phyloP scores from a whole-genome alignment of 176 grass and related monocot species.

The Oryza australiensis region DNA sequence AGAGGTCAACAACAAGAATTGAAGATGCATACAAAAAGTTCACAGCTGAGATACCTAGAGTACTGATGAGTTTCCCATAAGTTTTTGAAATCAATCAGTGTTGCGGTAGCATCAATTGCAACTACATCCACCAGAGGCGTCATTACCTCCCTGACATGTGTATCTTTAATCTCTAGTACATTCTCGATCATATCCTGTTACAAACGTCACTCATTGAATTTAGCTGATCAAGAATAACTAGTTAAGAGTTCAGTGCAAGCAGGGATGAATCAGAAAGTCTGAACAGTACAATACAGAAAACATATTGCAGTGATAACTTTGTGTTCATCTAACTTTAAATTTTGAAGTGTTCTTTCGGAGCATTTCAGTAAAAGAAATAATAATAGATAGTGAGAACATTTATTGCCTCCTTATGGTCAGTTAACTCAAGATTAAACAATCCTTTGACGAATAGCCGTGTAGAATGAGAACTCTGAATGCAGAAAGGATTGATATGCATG shows the following conservation, averaged over 20 bases:
- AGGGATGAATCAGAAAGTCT: constrained; percentile 20
- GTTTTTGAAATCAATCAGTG: constrained; percentile 87
- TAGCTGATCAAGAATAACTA: constrained; percentile 15
- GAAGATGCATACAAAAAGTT: constrained; percentile 24
- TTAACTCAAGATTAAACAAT: not conserved
- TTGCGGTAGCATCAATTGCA: constrained; percentile 73
- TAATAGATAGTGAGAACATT: not conserved
- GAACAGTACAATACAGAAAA: constrained; percentile 1
- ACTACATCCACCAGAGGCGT: constrained; percentile 95
- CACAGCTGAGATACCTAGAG: constrained; percentile 65
- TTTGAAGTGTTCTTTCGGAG: not conserved
- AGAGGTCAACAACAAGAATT: constrained; percentile 27
- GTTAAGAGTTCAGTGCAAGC: not conserved
- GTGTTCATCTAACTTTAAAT: not conserved
- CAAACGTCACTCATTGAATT: constrained; percentile 27
- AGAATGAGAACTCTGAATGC: not conserved
- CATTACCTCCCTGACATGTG: constrained; percentile 96
- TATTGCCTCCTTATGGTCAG: not conserved
- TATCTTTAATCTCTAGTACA: constrained; percentile 98
- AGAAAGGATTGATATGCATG: not conserved
- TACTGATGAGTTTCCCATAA: constrained; percentile 96
- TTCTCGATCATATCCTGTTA: constrained; percentile 99
- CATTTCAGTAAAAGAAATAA: not conserved
- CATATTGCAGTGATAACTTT: constrained; percentile 4
- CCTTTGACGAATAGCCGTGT: not conserved